phyloP scores from a whole-genome alignment of 2,329 filamentous ascomycete species.

The Colletotrichum musae region DNA sequence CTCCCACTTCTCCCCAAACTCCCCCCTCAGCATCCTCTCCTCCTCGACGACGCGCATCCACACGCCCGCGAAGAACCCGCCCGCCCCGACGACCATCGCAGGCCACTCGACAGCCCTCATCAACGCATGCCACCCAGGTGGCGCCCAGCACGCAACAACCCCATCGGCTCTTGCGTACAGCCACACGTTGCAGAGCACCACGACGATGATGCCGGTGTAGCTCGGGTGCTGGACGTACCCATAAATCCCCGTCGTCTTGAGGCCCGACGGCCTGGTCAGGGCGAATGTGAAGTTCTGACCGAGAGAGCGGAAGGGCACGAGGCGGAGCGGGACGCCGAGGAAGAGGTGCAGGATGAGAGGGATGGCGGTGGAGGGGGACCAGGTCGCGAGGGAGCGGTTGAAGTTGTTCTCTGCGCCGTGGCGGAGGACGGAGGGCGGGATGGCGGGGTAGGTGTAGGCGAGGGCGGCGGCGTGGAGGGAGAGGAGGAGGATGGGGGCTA shows the following conservation, averaged over 20 bases:
- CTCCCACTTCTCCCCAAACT: slow-evolving; percentile 65
- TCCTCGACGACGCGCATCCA: slow-evolving; percentile 61
- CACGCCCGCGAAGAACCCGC: slow-evolving; percentile 45
- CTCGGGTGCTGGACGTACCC: slow-evolving; percentile 66
- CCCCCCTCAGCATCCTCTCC: slow-evolving; percentile 62
- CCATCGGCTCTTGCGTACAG: slow-evolving; percentile 57
- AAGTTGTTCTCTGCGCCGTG: slow-evolving; percentile 51
- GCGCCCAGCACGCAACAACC: slow-evolving; percentile 55
- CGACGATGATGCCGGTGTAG: slow-evolving; percentile 59
- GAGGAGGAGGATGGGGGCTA: slow-evolving; percentile 46
- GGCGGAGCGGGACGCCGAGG: slow-evolving; percentile 46
- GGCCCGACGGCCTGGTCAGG: slow-evolving; percentile 59
- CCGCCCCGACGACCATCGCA: slow-evolving; percentile 1
- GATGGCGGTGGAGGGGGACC: slow-evolving; percentile 52
- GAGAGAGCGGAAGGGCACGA: slow-evolving; percentile 59
- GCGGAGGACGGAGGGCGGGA: slow-evolving; percentile 44
- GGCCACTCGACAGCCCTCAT: slow-evolving; percentile 18
- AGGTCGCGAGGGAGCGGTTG: slow-evolving; percentile 51
- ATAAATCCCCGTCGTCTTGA: slow-evolving; percentile 65
- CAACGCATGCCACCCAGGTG: slow-evolving; percentile 43
- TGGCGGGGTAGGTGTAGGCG: slow-evolving; percentile 42
- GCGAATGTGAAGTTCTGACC: slow-evolving; percentile 69
- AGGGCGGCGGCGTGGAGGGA: slow-evolving; percentile 44
- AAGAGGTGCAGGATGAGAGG: slow-evolving; percentile 51
- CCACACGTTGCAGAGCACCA: slow-evolving; percentile 50